Base-by-base conservation (phyloP, 2,329 filamentous ascomycete genomes). In the Xylaria sp. region DNA sequence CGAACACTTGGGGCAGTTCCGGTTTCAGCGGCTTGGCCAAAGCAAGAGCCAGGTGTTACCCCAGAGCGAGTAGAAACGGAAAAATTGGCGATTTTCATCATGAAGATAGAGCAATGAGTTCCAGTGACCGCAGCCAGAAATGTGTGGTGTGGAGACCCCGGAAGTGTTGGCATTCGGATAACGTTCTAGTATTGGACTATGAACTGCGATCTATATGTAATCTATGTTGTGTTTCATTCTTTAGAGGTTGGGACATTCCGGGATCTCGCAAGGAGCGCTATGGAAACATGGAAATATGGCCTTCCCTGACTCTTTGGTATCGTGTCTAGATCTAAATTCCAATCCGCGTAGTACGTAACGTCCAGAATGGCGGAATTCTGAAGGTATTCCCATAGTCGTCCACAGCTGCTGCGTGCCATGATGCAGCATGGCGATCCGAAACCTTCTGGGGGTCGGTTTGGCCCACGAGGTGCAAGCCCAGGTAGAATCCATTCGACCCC, bases 1-100 rank as follows among this genome's bases (percentile, higher is more conserved):
- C 28, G 25, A 37, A 41, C 18, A 48, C 46, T 63, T 56, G 60
- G 51, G 50, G 60, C 50, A 54, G 25, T 31, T 63, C 51, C 51
- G 39, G 60, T 18, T n/a, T 31, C 9, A 15, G 48, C 60, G n/a
- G 51, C 39, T 39, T 18, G 28, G 28, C 28, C 28, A 34, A 48
- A 63, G 37, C 51, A 13, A 55, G 39, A 25, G 9, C 18, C 12
- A 44, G 20, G 15, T 12, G 41, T 28, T 25, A 41, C 44, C 18
- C 39, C 8, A 15, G 18, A 57, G 34, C 12, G 3, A 20, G 31
- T 31, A 56, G 8, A 12, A 37, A 18, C 15, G 15, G 6, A 8
- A 54, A n/a, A 4, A 37, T 23, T 9, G 4, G 10, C 28, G 12
- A 18, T 13, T 41, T 41, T 18, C 5, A 44, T 55, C 31, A 55